phyloP scores from a whole-genome alignment of 129 eudicot genomes.

The Silybum marianum region DNA sequence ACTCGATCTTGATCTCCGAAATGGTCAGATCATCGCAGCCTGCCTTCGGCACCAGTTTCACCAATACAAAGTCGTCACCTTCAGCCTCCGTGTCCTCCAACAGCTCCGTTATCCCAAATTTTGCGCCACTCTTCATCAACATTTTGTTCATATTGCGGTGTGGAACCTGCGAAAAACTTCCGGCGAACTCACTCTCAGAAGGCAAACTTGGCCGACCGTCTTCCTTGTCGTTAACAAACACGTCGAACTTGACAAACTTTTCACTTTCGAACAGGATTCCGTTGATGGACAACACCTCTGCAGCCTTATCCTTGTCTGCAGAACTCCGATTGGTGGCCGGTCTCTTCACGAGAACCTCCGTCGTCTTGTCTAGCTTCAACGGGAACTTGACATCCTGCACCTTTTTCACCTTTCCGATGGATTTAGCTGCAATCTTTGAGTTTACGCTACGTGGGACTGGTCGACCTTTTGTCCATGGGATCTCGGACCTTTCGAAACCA shows the following conservation, averaged over 20 bases:
- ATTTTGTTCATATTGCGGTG: not conserved
- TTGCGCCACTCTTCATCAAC: not conserved
- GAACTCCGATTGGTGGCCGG: conserved; percentile 30
- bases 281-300: conserved; percentile 37
- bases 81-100: conserved; percentile 46
- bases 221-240: conserved; percentile 42
- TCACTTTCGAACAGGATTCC: conserved; percentile 33
- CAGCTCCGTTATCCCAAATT: conserved; percentile 36
- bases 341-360: conserved; percentile 32
- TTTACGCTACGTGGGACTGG: conserved; percentile 13
- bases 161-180: conserved; percentile 44
- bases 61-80: conserved; percentile 38
- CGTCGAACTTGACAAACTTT: conserved; percentile 43
- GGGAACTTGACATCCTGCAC: conserved; percentile 18
- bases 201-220: conserved; percentile 28
- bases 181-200: conserved; percentile 46
- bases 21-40: conserved; percentile 27
- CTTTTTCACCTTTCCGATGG: not conserved
- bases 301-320: conserved; percentile 34
- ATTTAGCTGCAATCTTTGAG: not conserved
- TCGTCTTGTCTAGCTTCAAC: conserved; percentile 27
- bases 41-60: conserved; percentile 38
- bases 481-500: not conserved
- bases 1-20: conserved; percentile 43
- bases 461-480: not conserved